Conservation (phyloP, 768 basidiomycete genomes). For the Russula brevipes region DNA sequence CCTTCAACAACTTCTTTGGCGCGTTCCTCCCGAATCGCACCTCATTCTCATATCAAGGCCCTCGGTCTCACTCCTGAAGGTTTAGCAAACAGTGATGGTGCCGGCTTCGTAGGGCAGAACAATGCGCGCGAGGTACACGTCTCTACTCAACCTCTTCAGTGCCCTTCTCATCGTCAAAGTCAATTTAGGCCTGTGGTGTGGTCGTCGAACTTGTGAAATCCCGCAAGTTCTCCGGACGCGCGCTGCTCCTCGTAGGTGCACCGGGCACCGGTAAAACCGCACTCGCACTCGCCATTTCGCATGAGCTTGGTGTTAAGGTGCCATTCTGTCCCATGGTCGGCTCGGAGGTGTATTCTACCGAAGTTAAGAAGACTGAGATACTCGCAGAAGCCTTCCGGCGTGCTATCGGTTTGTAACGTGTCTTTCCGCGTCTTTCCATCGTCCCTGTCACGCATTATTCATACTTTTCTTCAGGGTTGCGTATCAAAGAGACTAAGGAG, state of each 20-base stretch:
- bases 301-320: conserved; percentile 90
- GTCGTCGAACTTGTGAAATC: conserved; percentile 86
- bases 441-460: neutral
- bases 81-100: conserved; percentile 59
- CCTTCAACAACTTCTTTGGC: conserved; percentile 56
- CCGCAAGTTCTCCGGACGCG: conserved; percentile 90
- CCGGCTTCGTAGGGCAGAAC: conserved; percentile 88
- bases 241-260: conserved; percentile 86
- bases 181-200: conserved; percentile 77
- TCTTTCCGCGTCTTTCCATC: neutral
- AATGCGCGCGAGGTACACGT: conserved; percentile 79
- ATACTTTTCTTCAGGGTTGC: conserved; percentile 58
- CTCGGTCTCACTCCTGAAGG: conserved; percentile 87
- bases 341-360: conserved; percentile 91
- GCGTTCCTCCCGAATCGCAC: conserved; percentile 75
- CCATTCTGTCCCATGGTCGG: conserved; percentile 99
- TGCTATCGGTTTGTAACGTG: conserved; percentile 74
- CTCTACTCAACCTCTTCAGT: neutral
- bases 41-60: conserved; percentile 96
- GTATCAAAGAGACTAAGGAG: conserved; percentile 99
- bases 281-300: conserved; percentile 89
- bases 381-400: conserved; percentile 90
- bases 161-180: neutral
- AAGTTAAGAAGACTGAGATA: conserved; percentile 99
- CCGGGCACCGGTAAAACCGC: conserved; percentile 99